Evolutionary conservation across 345 rosid genomes (phyloP).

Genomic region (Heritiera fomes): DNA sequence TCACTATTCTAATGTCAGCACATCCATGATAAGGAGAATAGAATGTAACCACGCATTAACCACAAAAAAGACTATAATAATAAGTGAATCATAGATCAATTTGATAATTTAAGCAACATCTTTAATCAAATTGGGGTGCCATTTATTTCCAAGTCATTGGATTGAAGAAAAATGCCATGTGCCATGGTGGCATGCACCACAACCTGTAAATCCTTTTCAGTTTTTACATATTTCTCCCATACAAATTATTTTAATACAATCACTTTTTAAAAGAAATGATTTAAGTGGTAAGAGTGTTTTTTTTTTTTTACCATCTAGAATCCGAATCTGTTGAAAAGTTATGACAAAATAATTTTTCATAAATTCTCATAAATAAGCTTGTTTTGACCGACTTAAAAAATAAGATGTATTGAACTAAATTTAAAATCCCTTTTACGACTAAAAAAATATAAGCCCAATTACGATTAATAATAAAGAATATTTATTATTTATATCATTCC

Average conservation of each 20-base stretch:
- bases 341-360: no score
- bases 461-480: no score
- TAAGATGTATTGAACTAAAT: no score
- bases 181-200: not conserved
- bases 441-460: no score
- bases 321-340: no score
- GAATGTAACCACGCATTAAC: not conserved
- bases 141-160: not conserved
- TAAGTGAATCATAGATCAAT: not conserved
- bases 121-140: not conserved
- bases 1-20: no score
- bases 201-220: not conserved
- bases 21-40: not conserved
- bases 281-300: no score
- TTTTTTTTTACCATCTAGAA: no score
- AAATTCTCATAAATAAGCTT: no score
- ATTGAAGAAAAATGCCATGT: slow-evolving; percentile 15
- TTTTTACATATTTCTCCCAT: not conserved
- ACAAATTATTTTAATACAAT: not conserved
- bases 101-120: not conserved
- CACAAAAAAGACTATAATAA: not conserved
- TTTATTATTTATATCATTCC: no score
- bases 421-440: no score
- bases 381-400: no score
- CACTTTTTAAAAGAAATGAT: not conserved